These are phyloP conservation scores for Zizania palustris DNA, from an alignment of 202 grass and related monocot genomes.

Conservation along the genomic window DNA sequence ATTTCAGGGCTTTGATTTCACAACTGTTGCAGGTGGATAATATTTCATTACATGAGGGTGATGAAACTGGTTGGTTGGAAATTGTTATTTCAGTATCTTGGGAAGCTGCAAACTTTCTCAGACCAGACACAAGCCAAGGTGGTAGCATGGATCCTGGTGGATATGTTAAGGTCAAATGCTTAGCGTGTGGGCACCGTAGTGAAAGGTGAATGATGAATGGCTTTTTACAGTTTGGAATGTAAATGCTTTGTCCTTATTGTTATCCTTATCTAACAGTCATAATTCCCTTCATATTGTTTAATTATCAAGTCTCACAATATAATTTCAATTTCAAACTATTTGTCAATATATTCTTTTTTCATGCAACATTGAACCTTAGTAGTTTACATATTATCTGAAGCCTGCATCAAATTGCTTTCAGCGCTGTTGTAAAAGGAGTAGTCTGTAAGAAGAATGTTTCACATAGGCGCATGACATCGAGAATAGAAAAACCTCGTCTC, in stretches of 20 bases:
- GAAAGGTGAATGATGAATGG: conserved; percentile 65
- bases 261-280: conserved; percentile 6
- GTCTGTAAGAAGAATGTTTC: conserved; percentile 99
- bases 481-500: conserved; percentile 84
- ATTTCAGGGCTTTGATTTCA: conserved; percentile 88
- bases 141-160: conserved; percentile 91
- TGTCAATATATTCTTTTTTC: background rate
- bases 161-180: conserved; percentile 94
- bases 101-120: conserved; percentile 91
- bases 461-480: conserved; percentile 84
- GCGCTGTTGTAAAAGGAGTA: conserved; percentile 85
- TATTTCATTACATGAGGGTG: conserved; percentile 66
- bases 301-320: conserved; percentile 27
- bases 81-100: conserved; percentile 84
- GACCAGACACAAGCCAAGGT: conserved; percentile 74
- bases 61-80: conserved; percentile 81
- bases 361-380: conserved; percentile 28
- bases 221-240: conserved; percentile 37
- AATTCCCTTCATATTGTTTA: conserved; percentile 18
- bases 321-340: conserved; percentile 34
- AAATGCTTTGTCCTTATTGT: conserved; percentile 8
- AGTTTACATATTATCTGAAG: conserved; percentile 39
- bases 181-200: conserved; percentile 69
- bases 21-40: conserved; percentile 85
- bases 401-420: conserved; percentile 50